These are phyloP conservation scores for Eucalyptus shirleyi DNA, from an alignment of 345 rosid species.

Conservation along the genomic window DNA sequence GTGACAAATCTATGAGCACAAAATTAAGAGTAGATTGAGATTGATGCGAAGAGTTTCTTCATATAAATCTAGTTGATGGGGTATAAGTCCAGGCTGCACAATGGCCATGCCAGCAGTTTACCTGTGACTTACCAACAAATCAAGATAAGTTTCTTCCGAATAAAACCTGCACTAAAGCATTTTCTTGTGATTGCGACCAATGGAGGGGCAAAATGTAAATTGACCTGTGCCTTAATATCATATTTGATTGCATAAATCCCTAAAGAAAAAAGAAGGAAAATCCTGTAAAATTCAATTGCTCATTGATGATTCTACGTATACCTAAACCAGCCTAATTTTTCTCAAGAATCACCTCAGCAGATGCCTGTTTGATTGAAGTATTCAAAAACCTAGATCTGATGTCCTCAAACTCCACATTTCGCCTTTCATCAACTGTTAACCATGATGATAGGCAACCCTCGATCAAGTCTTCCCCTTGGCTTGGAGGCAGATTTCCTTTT, in stretches of 20 bases:
- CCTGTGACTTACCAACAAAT: neutral
- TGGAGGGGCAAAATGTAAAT: neutral
- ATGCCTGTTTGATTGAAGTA: slow-evolving; percentile 10
- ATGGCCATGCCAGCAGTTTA: neutral
- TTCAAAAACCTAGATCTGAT: slow-evolving; percentile 35
- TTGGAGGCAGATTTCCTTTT: slow-evolving; percentile 22
- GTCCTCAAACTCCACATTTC: slow-evolving; percentile 48
- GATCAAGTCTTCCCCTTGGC: slow-evolving; percentile 46
- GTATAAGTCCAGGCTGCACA: neutral
- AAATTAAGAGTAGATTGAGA: neutral
- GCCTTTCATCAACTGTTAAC: slow-evolving; percentile 59
- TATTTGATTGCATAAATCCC: neutral
- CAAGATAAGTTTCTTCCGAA: neutral
- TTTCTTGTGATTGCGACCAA: neutral
- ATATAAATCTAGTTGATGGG: neutral
- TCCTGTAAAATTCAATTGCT: neutral
- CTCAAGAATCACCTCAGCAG: slow-evolving; percentile 3
- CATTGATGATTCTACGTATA: neutral
- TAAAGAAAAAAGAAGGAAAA: neutral
- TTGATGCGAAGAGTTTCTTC: neutral
- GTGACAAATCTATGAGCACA: neutral
- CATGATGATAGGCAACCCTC: slow-evolving; percentile 46
- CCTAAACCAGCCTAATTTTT: neutral
- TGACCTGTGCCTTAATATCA: neutral
- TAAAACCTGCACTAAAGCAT: neutral